phyloP scores from a whole-genome alignment of 768 basidiomycete genomes.

The Lepiota venenata region DNA sequence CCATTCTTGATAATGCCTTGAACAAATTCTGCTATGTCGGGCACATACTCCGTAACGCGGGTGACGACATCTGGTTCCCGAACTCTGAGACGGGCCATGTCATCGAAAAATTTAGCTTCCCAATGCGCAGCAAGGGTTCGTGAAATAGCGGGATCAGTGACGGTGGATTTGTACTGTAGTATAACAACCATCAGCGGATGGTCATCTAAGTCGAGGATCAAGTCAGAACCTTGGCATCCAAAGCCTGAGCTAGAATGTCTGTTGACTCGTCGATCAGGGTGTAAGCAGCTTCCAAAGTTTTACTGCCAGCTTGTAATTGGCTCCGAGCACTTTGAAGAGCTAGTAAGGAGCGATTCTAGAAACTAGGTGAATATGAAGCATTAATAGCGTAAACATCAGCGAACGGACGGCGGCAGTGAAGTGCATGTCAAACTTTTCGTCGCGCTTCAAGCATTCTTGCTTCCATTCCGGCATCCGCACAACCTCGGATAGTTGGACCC shows the following conservation, averaged over 20 bases:
- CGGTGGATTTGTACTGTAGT: constrained; percentile 66
- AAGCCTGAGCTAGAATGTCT: constrained; percentile 68
- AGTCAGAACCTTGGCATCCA: constrained; percentile 67
- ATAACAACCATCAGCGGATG: constrained; percentile 9
- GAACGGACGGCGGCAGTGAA: constrained; percentile 69
- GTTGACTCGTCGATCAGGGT: constrained; percentile 68
- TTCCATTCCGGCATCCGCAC: constrained; percentile 61
- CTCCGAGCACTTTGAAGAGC: constrained; percentile 52
- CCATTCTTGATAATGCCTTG: constrained; percentile 84
- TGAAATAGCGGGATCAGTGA: constrained; percentile 85
- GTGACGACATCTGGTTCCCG: constrained; percentile 88
- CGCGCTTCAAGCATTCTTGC: constrained; percentile 64
- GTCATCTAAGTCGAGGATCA: not conserved
- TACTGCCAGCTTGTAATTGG: constrained; percentile 37
- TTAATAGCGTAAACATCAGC: constrained; percentile 13
- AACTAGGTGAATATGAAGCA: constrained; percentile 14
- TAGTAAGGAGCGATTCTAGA: constrained; percentile 44
- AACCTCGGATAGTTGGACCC: constrained; percentile 51
- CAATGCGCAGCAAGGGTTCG: constrained; percentile 80
- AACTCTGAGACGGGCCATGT: constrained; percentile 88
- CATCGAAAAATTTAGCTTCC: constrained; percentile 87
- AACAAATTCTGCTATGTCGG: constrained; percentile 90
- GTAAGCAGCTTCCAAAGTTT: constrained; percentile 41
- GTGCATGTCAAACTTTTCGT: constrained; percentile 94
- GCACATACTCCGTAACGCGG: constrained; percentile 95